Base-by-base conservation (phyloP, 257 asterid genomes). In the Nicotiana noctiflora region DNA sequence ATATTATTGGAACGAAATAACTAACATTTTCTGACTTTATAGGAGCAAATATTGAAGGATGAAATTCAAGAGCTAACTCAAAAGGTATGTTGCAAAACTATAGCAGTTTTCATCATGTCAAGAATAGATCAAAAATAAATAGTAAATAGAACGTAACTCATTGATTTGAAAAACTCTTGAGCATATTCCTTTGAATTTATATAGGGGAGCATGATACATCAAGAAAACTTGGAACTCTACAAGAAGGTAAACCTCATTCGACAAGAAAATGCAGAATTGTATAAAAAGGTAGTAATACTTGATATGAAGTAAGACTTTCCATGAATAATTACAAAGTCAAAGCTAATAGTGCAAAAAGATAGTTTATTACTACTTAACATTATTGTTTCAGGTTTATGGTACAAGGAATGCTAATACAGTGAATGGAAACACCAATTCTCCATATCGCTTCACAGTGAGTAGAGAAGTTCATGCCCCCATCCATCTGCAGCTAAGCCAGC, bases 181-280 rank as follows among this genome's bases (percentile, higher is more conserved):
- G 9, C n/a, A 70, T 12, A 70, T 44, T 44, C 12, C 59, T 70
- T 44, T 51, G 12, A 32, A 27, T 72, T 10, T 18, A 27, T 40
- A 12, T 93, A 94, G 98, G 97, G 93, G 75, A 84, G 67, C 79
- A 49, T 85, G 31, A 88, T 94, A 79, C 98, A 94, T 81, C 88
- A 91, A 83, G 92, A 94, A 80, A 94, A 92, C 70, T n/a, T 90
- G 7, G 96, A 92, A 84, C 98, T 94, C 70, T 88, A 90, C 81
- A 86, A 90, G 96, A 94, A 90, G 90, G 97, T 93, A 82, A 94
- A 85, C 84, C 81, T 80, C 57, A 81, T 88, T 44, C 89, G 86
- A 83, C 91, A 88, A 89, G 90, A 87, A 77, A 88, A 88, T 80
- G 80, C 34, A 79, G 90, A 82, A 77, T 82, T 87, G 86, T 82